phyloP scores from a whole-genome alignment of 805 yeast species.

The Teunomyces barrocoloradensis region DNA sequence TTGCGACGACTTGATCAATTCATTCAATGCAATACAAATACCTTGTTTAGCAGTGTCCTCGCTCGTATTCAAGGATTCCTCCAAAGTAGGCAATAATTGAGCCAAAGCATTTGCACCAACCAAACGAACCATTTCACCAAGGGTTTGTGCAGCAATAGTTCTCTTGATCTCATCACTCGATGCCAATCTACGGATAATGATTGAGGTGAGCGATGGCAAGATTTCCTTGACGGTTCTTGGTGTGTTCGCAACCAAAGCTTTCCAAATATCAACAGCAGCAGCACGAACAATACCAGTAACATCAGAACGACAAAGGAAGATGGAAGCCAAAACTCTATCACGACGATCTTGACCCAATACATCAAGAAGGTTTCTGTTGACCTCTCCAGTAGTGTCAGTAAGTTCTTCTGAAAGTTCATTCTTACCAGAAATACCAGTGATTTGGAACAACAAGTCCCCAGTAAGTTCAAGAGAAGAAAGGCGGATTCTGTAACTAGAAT shows the following conservation, averaged over 20 bases:
- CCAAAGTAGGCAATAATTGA: conserved; percentile 81
- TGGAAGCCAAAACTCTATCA: conserved; percentile 77
- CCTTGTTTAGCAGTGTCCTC: conserved; percentile 88
- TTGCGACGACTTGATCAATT: conserved; percentile 74
- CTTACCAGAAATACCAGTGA: conserved; percentile 84
- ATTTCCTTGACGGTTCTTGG: conserved; percentile 93
- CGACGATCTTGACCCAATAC: conserved; percentile 86
- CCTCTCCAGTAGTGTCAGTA: conserved; percentile 46
- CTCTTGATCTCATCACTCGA: conserved; percentile 77
- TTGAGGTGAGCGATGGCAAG: conserved; percentile 73
- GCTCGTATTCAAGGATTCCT: conserved; percentile 54
- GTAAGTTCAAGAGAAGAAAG: conserved; percentile 91
- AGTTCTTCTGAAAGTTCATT: conserved; percentile 62
- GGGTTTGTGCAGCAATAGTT: conserved; percentile 85
- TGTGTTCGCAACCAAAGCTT: conserved; percentile 91
- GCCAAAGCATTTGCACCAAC: conserved; percentile 87
- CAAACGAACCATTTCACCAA: conserved; percentile 92
- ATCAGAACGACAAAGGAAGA: conserved; percentile 94
- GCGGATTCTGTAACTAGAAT: conserved; percentile 80
- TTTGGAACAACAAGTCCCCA: conserved; percentile 91
- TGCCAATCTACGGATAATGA: conserved; percentile 80
- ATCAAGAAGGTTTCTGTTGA: conserved; percentile 64
- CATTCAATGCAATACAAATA: conserved; percentile 89
- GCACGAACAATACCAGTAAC: conserved; percentile 81
- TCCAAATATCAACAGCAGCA: conserved; percentile 94